phyloP scores from a whole-genome alignment of 805 yeast genomes.

The Candida corydali region DNA sequence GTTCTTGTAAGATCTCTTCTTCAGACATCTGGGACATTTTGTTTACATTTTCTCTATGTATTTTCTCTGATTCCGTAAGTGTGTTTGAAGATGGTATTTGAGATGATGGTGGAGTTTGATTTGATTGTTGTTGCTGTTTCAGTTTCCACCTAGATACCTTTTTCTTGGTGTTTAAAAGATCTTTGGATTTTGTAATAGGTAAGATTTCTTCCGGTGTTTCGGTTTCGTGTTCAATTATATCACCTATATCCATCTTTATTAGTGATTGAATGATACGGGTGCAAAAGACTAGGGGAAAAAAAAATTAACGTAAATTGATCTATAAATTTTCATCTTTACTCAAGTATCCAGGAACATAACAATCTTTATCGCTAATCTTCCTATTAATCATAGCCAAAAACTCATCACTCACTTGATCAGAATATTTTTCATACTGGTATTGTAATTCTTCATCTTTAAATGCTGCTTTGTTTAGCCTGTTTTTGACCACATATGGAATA shows the following conservation, averaged over 20 bases:
- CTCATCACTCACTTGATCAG: constrained; percentile 8
- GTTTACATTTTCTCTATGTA: constrained; percentile 72
- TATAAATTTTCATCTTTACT: background rate
- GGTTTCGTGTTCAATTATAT: constrained; percentile 62
- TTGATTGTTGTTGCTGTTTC: constrained; percentile 7
- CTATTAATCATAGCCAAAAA: constrained; percentile 12
- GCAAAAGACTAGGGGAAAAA: too few species aligned
- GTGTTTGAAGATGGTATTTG: background rate
- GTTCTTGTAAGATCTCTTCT: constrained; percentile 60
- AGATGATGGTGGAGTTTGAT: constrained; percentile 9
- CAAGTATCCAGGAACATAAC: constrained; percentile 15
- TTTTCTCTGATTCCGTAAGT: constrained; percentile 63
- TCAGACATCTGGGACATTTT: constrained; percentile 57
- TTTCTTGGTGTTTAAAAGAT: constrained; percentile 29
- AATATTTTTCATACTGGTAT: constrained; percentile 9
- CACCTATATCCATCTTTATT: constrained; percentile 60
- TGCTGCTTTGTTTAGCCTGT: background rate
- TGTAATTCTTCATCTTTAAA: background rate
- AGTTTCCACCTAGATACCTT: constrained; percentile 48
- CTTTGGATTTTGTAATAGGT: constrained; percentile 16
- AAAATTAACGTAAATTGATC: background rate
- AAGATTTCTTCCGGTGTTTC: constrained; percentile 30
- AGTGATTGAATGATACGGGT: background rate
- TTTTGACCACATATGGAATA: constrained; percentile 7
- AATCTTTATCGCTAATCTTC: constrained; percentile 13